These are phyloP conservation scores for Yarrowia keelungensis DNA, from an alignment of 805 yeast species.

Conservation along the genomic window DNA sequence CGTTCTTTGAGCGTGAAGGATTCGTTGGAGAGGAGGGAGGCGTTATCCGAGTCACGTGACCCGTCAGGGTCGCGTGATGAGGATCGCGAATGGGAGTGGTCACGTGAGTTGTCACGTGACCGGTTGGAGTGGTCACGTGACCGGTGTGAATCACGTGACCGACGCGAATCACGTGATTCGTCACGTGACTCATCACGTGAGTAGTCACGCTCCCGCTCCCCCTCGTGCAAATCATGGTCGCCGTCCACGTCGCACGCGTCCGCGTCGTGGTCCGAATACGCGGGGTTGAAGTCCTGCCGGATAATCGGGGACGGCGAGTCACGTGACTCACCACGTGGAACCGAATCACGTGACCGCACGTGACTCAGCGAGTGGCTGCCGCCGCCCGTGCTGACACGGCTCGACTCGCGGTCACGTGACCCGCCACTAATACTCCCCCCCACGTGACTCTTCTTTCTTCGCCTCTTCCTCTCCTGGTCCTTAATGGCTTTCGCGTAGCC, in stretches of 20 bases:
- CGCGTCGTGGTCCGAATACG: constrained; percentile 12
- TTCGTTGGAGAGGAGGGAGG: constrained; percentile 59
- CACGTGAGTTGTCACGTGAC: background rate
- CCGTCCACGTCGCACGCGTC: constrained; percentile 14
- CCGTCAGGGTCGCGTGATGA: too few species aligned
- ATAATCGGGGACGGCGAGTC: constrained; percentile 14
- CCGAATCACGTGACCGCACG: constrained; percentile 17
- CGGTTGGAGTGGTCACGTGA: constrained; percentile 6
- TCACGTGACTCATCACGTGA: background rate
- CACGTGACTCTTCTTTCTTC: constrained; percentile 8
- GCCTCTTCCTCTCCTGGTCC: constrained; percentile 48
- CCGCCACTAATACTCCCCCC: background rate
- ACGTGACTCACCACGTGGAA: background rate
- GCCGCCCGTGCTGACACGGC: background rate
- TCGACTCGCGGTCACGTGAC: background rate
- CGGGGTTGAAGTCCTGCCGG: constrained; percentile 5
- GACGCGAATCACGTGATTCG: too few species aligned
- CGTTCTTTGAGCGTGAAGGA: constrained; percentile 88
- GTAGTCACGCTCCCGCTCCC: too few species aligned
- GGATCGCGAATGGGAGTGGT: too few species aligned
- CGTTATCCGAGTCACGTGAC: constrained; percentile 42
- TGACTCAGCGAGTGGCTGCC: constrained; percentile 4
- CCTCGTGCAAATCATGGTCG: constrained; percentile 7
- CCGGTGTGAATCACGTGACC: background rate
- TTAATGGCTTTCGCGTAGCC: constrained; percentile 76